Evolutionary conservation across 2,329 filamentous ascomycete genomes (phyloP), one percentile per base, ranked within the genome.

Genomic region (Aspergillus quadricinctus): DNA sequence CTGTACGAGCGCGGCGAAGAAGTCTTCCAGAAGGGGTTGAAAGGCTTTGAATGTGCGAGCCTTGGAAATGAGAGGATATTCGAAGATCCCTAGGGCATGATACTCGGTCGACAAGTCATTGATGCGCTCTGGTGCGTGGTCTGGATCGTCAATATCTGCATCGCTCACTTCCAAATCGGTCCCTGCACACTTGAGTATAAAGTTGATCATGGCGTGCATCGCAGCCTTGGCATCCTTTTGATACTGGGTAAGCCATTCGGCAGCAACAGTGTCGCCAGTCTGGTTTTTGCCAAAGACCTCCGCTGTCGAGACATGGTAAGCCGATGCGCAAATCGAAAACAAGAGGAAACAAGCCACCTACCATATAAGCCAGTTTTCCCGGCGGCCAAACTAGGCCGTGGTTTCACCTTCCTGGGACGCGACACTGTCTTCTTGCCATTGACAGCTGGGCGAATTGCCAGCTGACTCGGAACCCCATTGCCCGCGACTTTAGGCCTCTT

Each of bases 61-160:
- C 74, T 87, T 92, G 17, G 91, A 89, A 57, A 96, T 89, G 48
- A 99, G 83, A 41, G 94, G 94, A 68, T 99, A 99, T 50, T 97
- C 94, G 31, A 89, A 88, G 50, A 93, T 88, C 70, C 89, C 85
- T 81, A 88, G 83, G 79, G 87, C 85, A 72, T 94, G 88, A 69
- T 92, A 96, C 59, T 92, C 86, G 59, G 89, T 87, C 73, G 97
- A 90, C n/a, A 99, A 80, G 66, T 97, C 92, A 23, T 83, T 80
- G 48, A 99, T 78, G 68, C 86, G 87, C 67, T 86, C 87, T 19
- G 89, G 85, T 49, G 88, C 90, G 68, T 94, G 92, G 70, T 99
- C 94, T 7, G 91, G 86, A 70, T 99, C 93, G 62, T 88, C 86
- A 61, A 97, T 90, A 70, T 97, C 92, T 69, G 94, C 87, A 41